phyloP scores from a whole-genome alignment of 2,329 filamentous ascomycete species.

The Stagonosporopsis chrysanthemi region DNA sequence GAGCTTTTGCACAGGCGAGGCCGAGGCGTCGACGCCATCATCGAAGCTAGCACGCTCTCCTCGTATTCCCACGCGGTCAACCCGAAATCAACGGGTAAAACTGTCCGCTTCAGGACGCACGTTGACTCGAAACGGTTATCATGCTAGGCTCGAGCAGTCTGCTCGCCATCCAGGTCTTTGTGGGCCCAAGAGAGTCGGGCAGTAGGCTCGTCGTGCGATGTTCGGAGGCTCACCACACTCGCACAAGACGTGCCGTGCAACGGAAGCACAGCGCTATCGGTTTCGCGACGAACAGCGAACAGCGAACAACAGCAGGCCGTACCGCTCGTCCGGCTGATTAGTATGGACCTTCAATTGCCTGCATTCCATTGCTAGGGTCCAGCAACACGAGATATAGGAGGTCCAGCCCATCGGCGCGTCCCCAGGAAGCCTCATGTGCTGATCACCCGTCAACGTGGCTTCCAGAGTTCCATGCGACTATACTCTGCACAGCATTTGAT shows the following conservation, averaged over 20 bases:
- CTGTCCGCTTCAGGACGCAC: constrained; percentile 1
- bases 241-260: constrained; percentile 22
- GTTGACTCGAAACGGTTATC: constrained; percentile 10
- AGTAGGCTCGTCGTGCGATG: constrained; percentile 4
- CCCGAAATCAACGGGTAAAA: constrained; percentile 11
- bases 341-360: constrained; percentile 23
- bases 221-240: constrained; percentile 11
- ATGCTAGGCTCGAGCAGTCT: constrained; percentile 5
- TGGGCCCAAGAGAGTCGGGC: background rate
- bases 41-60: constrained; percentile 1
- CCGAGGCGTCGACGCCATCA: constrained; percentile 17
- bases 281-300: constrained; percentile 29
- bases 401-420: constrained; percentile 42
- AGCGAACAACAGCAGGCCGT: constrained; percentile 27
- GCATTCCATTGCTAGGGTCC: constrained; percentile 13
- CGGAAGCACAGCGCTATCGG: constrained; percentile 35
- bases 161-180: background rate
- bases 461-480: constrained; percentile 37
- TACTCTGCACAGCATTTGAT: constrained; percentile 24
- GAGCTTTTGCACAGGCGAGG: constrained; percentile 15
- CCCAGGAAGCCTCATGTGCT: constrained; percentile 32
- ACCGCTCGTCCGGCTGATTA: constrained; percentile 29
- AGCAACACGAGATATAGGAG: constrained; percentile 22
- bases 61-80: constrained; percentile 15
- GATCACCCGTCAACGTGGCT: constrained; percentile 49